These are phyloP conservation scores for Diaporthe nobilis DNA, from an alignment of 2,329 filamentous ascomycete genomes.

Conservation along the genomic window DNA sequence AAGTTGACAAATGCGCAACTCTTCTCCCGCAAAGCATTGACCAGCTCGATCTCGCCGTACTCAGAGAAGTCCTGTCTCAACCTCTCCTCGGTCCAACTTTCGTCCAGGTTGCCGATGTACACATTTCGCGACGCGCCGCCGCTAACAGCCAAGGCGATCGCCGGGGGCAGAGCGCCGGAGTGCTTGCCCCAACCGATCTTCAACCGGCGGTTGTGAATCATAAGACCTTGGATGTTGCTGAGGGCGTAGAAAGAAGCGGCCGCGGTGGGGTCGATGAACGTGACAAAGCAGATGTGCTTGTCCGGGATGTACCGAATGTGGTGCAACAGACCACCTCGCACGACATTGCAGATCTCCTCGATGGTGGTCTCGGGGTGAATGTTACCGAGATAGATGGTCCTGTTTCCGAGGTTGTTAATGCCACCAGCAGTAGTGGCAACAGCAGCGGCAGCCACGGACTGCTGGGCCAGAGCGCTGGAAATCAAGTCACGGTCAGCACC, in stretches of 20 bases:
- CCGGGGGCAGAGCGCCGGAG: conserved; percentile 93
- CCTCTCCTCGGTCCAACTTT: conserved; percentile 96
- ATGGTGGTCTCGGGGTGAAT: conserved; percentile 99
- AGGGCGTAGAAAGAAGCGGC: conserved; percentile 98
- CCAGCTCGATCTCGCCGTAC: conserved; percentile 96
- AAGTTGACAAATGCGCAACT: conserved; percentile 99
- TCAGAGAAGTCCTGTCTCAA: conserved; percentile 97
- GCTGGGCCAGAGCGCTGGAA: conserved; percentile 94
- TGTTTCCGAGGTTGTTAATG: conserved; percentile 96
- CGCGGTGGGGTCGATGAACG: conserved; percentile 98
- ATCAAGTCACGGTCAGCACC: conserved; percentile 97
- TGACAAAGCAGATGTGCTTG: conserved; percentile 99
- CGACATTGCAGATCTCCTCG: conserved; percentile 99
- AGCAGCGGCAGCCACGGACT: conserved; percentile 95
- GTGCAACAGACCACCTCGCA: conserved; percentile 93
- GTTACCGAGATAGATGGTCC: conserved; percentile 97
- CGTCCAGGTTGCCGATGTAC: conserved; percentile 97
- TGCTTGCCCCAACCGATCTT: conserved; percentile 99
- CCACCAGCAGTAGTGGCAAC: conserved; percentile 97
- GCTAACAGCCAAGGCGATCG: conserved; percentile 95
- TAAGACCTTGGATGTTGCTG: conserved; percentile 96
- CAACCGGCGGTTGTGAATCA: conserved; percentile 98
- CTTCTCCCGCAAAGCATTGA: conserved; percentile 97
- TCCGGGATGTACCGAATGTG: conserved; percentile 99
- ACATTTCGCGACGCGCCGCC: conserved; percentile 98